Percentiles rank a stretch among this genome's conserved stretches.
phyloP scores from a whole-genome alignment of 169 alveolate genomes.

The Eimeria acervulina region DNA sequence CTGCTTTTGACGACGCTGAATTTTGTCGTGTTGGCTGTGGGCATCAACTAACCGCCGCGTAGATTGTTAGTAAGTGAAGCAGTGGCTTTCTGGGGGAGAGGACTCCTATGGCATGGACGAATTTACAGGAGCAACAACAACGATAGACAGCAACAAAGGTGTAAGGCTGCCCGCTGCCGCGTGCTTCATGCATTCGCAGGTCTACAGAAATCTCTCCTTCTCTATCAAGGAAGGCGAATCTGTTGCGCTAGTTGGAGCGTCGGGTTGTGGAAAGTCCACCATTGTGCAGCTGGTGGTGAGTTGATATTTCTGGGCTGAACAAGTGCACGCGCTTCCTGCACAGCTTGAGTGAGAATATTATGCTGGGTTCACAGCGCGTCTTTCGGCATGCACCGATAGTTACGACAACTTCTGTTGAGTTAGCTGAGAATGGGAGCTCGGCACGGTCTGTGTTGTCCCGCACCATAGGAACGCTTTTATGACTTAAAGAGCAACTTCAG shows the following conservation, averaged over 20 bases:
- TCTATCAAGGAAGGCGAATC: conserved; percentile 87
- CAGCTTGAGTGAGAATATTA: not conserved
- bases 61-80: too few species aligned
- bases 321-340: not conserved
- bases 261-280: conserved; percentile 96
- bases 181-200: conserved; percentile 7
- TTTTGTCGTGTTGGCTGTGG: too few species aligned
- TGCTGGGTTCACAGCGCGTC: not conserved
- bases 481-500: conserved; percentile 58
- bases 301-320: not conserved
- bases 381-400: not conserved
- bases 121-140: not conserved
- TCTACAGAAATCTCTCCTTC: conserved; percentile 85
- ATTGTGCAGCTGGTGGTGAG: conserved; percentile 91
- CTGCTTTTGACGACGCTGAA: not conserved
- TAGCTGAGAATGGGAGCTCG: not conserved
- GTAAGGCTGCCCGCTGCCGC: too few species aligned
- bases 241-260: conserved; percentile 95
- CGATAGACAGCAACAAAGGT: not conserved
- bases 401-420: not conserved
- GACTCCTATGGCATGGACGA: not conserved
- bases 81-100: not conserved
- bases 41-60: too few species aligned
- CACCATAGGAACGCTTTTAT: conserved; percentile 77
- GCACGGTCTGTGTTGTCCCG: not conserved